Percentiles rank a stretch among this genome's conserved stretches.
These are phyloP conservation scores for Pythium sp. DNA, from an alignment of 352 stramenopile genomes.

Conservation along the genomic window DNA sequence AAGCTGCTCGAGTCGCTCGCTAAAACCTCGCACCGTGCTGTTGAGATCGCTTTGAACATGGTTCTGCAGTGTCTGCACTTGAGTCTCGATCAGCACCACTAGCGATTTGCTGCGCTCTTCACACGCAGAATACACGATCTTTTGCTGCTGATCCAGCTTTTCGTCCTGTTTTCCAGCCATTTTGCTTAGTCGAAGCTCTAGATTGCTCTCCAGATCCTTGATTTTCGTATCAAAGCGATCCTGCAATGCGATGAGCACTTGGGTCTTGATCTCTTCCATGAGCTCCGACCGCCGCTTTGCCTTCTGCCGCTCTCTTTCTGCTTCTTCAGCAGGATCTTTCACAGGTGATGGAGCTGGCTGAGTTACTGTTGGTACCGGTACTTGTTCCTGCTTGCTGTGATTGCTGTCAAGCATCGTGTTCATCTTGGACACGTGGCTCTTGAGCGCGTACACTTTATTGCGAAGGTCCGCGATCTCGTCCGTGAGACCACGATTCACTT, in stretches of 20 bases:
- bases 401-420: conserved; percentile 11
- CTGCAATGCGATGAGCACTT: not conserved
- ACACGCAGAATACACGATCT: not conserved
- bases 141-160: not conserved
- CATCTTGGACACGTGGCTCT: conserved; percentile 50
- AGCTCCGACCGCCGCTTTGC: conserved; percentile 18
- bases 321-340: conserved; percentile 13
- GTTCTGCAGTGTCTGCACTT: conserved; percentile 22
- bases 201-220: conserved; percentile 15
- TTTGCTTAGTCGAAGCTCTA: not conserved
- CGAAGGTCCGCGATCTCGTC: conserved; percentile 54
- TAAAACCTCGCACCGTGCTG: not conserved
- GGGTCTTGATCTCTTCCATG: not conserved
- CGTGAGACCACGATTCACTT: conserved; percentile 52
- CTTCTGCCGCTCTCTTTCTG: conserved; percentile 20
- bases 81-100: conserved; percentile 6
- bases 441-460: conserved; percentile 53
- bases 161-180: not conserved
- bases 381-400: conserved; percentile 7
- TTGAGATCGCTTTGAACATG: conserved; percentile 19
- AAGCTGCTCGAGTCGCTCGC: conserved; percentile 12
- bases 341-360: not conserved
- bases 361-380: not conserved
- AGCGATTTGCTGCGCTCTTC: not conserved
- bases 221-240: conserved; percentile 8